Evolutionary conservation across 2,329 filamentous ascomycete species (phyloP), one percentile per base, ranked within the genome.

Genomic region (Aspergillus ustus): DNA sequence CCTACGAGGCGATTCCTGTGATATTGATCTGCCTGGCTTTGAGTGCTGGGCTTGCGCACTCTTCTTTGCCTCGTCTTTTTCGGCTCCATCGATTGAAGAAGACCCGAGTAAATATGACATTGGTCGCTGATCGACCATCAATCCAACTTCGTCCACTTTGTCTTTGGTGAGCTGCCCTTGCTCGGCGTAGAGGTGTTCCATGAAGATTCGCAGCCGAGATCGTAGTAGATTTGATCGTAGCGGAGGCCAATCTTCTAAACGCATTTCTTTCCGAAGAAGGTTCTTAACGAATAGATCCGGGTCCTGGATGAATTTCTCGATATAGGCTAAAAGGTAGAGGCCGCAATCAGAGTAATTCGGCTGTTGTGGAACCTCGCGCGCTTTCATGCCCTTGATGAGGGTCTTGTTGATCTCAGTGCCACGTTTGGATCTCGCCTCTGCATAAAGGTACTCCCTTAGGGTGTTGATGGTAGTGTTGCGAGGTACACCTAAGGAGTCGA

Each of bases 301-400:
- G 62, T 92, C 80, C 56, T 87, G 83, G 17, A 96, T 83, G 65
- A 99, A 97, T 65, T 91, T 88, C 66, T 92, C 86, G 57, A 96
- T 83, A 70, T 98, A 99, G 2, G 89, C 90, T 4, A 97, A 80
- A 3, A 98, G 80, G 69, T 91, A 99, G 0, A 97, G 80, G 8
- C 95, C 95, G 70, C 95, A 99, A 73, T 99, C 95, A 63, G 87
- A 93, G 68, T 85, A 91, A 72, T 99, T 98, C 52, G 86, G 79
- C 75, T 99, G 95, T 63, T 85, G 79, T 0, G 95, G 94, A 15
- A 97, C 89, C 7, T 84, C 82, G 62, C 86, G 90, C 4, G 91
- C 91, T 44, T 87, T 92, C 81, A 91, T 87, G 4, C 85, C 87
- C 64, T 81, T 80, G 58, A 87, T 77, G 11, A 77, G 69, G 5